Evolutionary conservation across 805 yeast genomes (phyloP), one percentile per base, ranked within the genome.

Genomic region (Ogataea ganodermae): DNA sequence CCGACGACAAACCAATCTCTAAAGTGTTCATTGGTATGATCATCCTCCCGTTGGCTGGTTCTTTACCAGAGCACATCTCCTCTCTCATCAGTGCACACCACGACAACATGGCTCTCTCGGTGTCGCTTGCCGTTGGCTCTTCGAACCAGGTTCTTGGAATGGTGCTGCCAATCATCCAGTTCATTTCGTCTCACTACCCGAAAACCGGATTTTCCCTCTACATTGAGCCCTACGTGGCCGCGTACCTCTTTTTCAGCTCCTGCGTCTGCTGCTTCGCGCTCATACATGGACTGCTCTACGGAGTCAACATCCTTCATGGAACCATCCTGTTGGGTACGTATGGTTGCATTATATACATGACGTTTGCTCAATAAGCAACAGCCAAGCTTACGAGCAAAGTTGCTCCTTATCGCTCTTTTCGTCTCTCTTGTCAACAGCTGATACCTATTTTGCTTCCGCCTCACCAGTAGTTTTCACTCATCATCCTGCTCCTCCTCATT

Each of bases 21-120:
- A 50, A 50, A 42, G 53, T 50, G 23, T 50, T 50, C 24, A 50
- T 50, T 22, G 53, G 53, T 46, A 46, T 50, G 53, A 50, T 50
- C 35, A 45, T 50, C 14, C 45, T 50, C 4, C 53, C 53, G 18
- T 27, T 50, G 42, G 53, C 53, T 7, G 53, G 53, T 9, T 50
- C 53, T n/a, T 26, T 50, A 35, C 53, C 53, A 6, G 53, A 50
- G 21, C 53, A 50, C 42, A 44, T 50, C 13, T 46, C 53, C 10
- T 50, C 53, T 21, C 24, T 50, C 20, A 50, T 50, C 44, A 50
- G 53, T 20, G 53, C 53, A 4, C 53, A 50, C 33, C 53, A 50
- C 42, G 24, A 44, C 40, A 50, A 50, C 28, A 46, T 50, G 53
- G 53, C 53, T 2, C 49, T 50, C 12, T 50, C 53, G 13, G 53